Percentiles rank a stretch among this genome's conserved stretches.
Conservation (phyloP, 1,139 yeast species). For the Sugiyamaella xylanicola region DNA sequence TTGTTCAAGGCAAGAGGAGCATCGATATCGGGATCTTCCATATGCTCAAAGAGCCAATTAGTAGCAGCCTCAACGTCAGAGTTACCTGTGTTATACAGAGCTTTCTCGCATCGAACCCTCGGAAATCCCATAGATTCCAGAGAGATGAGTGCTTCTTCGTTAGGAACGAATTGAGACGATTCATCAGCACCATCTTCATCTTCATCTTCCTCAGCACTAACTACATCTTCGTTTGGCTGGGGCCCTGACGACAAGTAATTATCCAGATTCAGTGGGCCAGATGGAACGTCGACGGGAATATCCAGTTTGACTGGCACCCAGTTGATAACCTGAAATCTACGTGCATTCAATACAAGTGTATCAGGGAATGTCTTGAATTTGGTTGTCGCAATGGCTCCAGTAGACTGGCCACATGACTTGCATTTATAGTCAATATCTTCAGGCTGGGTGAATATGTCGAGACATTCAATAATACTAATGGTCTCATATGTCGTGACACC, state of each 20-base stretch:
- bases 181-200: constrained; percentile 33
- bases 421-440: constrained; percentile 74
- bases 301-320: constrained; percentile 90
- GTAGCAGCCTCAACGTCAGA: constrained; percentile 71
- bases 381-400: constrained; percentile 51
- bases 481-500: constrained; percentile 55
- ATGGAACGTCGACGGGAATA: constrained; percentile 66
- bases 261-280: constrained; percentile 43
- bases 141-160: constrained; percentile 55
- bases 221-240: constrained; percentile 49
- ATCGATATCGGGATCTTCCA: constrained; percentile 83
- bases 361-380: constrained; percentile 69
- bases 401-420: constrained; percentile 51
- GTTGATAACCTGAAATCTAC: constrained; percentile 78
- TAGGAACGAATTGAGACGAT: constrained; percentile 51
- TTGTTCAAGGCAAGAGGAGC: too few species aligned
- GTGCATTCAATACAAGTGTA: constrained; percentile 69
- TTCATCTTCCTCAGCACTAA: constrained; percentile 45
- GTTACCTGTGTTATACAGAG: constrained; percentile 73
- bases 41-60: constrained; percentile 88
- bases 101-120: constrained; percentile 63
- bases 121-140: constrained; percentile 89
- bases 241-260: constrained; percentile 44
- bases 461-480: constrained; percentile 55
- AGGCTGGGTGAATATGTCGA: constrained; percentile 50